phyloP scores from a whole-genome alignment of 352 stramenopile species.

The Elongisporangium anandrum region DNA sequence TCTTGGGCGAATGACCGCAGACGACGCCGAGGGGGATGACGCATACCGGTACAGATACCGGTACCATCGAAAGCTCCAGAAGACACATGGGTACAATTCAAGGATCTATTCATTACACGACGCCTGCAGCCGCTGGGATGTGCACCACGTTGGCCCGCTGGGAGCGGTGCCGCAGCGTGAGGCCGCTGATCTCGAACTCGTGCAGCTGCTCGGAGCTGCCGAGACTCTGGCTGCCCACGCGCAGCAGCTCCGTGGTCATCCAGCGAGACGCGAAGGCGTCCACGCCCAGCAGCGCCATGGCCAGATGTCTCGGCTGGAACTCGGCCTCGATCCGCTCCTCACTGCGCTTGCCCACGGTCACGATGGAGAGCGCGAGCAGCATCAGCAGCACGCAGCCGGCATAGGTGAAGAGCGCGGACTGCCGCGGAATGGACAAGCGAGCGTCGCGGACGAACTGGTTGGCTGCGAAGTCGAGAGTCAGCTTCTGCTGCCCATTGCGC shows the following conservation, averaged over 20 bases:
- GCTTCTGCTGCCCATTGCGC: conserved; percentile 5
- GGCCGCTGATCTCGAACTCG: conserved; percentile 50
- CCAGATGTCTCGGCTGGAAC: conserved; percentile 44
- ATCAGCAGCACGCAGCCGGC: conserved; percentile 29
- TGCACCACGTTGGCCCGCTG: conserved; percentile 33
- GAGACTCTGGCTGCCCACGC: conserved; percentile 40
- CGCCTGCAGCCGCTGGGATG: conserved; percentile 6
- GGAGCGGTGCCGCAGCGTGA: conserved; percentile 36
- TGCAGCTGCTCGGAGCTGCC: conserved; percentile 49
- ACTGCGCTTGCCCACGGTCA: conserved; percentile 32
- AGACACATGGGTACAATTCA: not conserved
- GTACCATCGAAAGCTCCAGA: not conserved
- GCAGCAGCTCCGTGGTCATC: conserved; percentile 46
- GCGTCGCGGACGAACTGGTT: conserved; percentile 27
- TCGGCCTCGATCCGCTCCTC: conserved; percentile 38
- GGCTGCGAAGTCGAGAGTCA: conserved; percentile 20
- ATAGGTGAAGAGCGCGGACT: conserved; percentile 34
- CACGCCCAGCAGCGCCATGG: conserved; percentile 34
- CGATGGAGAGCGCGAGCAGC: conserved; percentile 29
- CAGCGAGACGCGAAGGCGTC: conserved; percentile 28
- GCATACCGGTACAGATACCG: not conserved
- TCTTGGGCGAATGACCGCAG: not conserved
- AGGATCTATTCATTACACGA: conserved; percentile 1
- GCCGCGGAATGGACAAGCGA: conserved; percentile 23
- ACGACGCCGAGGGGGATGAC: not conserved